Conservation (phyloP, 345 rosid species). For the Sonneratia alba region DNA sequence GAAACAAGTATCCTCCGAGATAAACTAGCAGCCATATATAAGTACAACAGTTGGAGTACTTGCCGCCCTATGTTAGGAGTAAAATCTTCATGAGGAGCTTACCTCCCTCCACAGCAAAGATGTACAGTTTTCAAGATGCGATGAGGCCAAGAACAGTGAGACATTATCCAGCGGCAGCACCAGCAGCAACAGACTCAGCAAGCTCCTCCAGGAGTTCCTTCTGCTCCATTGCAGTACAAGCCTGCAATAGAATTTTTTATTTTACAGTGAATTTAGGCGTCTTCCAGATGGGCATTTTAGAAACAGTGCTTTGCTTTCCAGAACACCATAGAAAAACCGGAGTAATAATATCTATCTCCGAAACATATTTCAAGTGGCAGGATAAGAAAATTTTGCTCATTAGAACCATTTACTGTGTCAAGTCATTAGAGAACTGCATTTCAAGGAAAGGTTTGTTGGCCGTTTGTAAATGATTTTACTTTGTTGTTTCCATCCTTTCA, state of each 20-base stretch:
- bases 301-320: neutral
- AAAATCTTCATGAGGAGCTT: neutral
- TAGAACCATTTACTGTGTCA: neutral
- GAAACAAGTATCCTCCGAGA: too few relatives aligned
- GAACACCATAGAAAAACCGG: neutral
- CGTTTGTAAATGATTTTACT: neutral
- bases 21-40: too few relatives aligned
- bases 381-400: neutral
- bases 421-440: neutral
- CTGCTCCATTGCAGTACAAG: constrained; percentile 76
- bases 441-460: neutral
- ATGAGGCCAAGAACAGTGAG: neutral
- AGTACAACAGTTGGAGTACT: too few relatives aligned
- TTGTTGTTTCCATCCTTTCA: neutral
- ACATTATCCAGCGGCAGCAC: constrained; percentile 20
- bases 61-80: neutral
- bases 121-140: neutral
- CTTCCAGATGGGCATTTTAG: neutral
- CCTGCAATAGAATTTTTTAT: constrained; percentile 31
- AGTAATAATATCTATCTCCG: neutral
- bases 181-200: constrained; percentile 49
- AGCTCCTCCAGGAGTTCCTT: constrained; percentile 82
- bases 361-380: neutral
- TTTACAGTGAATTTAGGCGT: neutral
- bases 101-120: neutral